Evolutionary conservation across 495 filamentous ascomycete genomes (phyloP), one percentile per base, ranked within the genome.

Genomic region (Opeltia flavorubescens): DNA sequence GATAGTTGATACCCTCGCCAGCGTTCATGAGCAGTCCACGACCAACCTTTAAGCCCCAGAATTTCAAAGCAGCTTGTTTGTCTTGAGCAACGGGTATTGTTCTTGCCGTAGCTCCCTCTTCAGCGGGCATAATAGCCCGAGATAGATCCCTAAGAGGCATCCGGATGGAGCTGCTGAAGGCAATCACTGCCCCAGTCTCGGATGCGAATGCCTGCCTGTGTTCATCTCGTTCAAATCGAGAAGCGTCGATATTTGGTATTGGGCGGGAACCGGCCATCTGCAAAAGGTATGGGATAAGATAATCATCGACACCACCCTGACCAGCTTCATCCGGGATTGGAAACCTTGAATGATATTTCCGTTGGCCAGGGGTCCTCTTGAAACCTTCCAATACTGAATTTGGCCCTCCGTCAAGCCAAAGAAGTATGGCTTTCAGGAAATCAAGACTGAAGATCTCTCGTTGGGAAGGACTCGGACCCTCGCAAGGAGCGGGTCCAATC

Each of bases 21-120:
- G 72, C 72, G 44, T 72, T 74, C 71, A 81, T 70, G 41, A 86
- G 54, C 2, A 85, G 48, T 0, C 77, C 73, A 35, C 81, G 65
- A 4, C 69, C 78, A 5, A 84, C 76, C 34, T 72, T 74, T 21
- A 78, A 55, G 13, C 66, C 69, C 81, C 81, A 85, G 53, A 78
- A 81, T 13, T 66, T 61, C 17, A 57, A 62, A 9, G 72, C 66
- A 5, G 67, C 65, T 31, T 55, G 52, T 24, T 60, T 57, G 33
- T 72, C 64, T 13, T 66, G 58, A 20, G 43, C 24, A 24, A 13
- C 18, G 12, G 35, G 27, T 12, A 39, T 43, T 27, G 28, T 23
- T 23, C 27, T 43, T 9, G 36, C 24, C 30, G 31, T 11, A 11
- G 13, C 21, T 17, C 17, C 25, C 29, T 56, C 57, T 1, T 52